These are phyloP conservation scores for Brassica cretica DNA, from an alignment of 345 rosid genomes.

Conservation along the genomic window DNA sequence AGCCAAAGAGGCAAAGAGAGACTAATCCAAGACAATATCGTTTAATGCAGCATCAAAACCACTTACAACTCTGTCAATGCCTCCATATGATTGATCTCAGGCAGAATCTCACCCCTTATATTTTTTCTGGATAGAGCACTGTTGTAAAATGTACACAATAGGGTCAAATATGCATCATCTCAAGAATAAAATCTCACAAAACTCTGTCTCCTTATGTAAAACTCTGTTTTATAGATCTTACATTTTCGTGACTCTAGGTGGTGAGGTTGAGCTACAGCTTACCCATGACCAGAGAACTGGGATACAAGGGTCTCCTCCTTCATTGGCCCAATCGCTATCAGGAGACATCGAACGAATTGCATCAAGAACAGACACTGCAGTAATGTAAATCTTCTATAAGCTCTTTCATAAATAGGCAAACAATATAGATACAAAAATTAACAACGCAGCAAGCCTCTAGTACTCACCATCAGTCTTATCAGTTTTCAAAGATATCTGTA, in stretches of 20 bases:
- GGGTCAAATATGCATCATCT: constrained; percentile 10
- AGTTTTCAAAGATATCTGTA: constrained; percentile 63
- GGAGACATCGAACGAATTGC: constrained; percentile 52
- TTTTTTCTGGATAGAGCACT: constrained; percentile 71
- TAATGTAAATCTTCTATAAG: constrained; percentile 21
- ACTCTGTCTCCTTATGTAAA: background rate
- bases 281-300: constrained; percentile 87
- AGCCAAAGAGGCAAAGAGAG: background rate
- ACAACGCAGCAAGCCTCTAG: constrained; percentile 2
- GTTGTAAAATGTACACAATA: constrained; percentile 28
- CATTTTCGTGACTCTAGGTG: constrained; percentile 93
- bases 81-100: constrained; percentile 65
- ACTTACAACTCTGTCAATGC: constrained; percentile 79
- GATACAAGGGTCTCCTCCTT: constrained; percentile 92
- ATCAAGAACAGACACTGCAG: constrained; percentile 62
- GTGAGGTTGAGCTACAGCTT: constrained; percentile 60
- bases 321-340: constrained; percentile 59
- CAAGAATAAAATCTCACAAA: background rate
- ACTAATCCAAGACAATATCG: background rate
- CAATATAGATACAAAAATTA: background rate
- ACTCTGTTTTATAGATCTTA: constrained; percentile 37
- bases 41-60: constrained; percentile 5
- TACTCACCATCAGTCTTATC: constrained; percentile 64
- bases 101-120: constrained; percentile 64
- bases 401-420: background rate